Base-by-base conservation (phyloP, 805 yeast species). In the Metschnikowia kofuensis region DNA sequence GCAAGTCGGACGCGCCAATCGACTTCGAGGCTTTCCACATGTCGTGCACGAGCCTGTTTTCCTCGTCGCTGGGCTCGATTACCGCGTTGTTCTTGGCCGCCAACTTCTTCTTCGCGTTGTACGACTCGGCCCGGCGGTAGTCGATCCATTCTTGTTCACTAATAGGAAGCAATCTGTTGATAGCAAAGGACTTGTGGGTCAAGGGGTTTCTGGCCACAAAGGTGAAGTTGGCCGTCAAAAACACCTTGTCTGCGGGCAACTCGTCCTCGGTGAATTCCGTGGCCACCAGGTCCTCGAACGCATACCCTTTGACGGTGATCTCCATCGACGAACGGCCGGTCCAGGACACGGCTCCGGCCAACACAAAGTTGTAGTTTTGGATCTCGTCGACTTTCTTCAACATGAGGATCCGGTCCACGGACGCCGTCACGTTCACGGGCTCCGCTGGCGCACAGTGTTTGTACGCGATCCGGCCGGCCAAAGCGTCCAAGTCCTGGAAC, bases 261-360 rank as follows among this genome's bases (percentile, higher is more conserved):
- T 79, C 72, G 3, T 71, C 77, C 51, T 84, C 85, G 11, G 77
- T 75, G 48, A 85, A 70, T 28, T 74, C 75, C 13, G 64, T 62
- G 5, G 87, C 87, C 8, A 81, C 54, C 8, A 72, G 72, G 12
- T 75, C 79, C 45, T 80, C 83, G 48, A 82, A 83, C 2, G 95
- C 83, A 54, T 89, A 87, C 2, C 97, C 98, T 62, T 83, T 86
- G 58, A 91, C 94, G 41, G 90, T 80, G 61, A 91, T 91, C 68
- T 91, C 97, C 97, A 91, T 91, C 1, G 97, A 90, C 1, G 96
- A 87, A 52, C 89, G 76, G 50, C 98, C 98, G 0, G 97, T 91
- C 89, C 96, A 91, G 8, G 95, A 84, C 38, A 90, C 97, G 44
- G 84, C 76, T n/a, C 98, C 98, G 30, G 94, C 90, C 52, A 91